These are phyloP conservation scores for Dryadomyces quercus-mongolicae DNA, from an alignment of 2,329 filamentous ascomycete species.

Conservation along the genomic window DNA sequence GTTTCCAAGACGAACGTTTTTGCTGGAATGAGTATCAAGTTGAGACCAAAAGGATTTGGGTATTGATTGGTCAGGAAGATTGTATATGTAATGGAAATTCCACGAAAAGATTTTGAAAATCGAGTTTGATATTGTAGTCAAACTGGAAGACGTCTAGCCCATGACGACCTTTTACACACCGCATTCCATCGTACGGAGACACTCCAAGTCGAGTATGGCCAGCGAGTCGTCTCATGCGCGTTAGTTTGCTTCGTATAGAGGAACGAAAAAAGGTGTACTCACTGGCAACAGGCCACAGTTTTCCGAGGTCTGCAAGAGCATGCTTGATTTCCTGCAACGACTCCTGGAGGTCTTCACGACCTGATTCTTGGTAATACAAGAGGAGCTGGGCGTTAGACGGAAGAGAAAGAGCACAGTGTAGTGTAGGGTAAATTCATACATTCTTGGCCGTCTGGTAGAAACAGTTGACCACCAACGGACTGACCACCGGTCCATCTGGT, in stretches of 20 bases:
- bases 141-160: no score
- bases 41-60: no score
- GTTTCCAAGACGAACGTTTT: no score
- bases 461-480: constrained; percentile 5
- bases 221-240: neutral
- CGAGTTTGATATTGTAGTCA: no score
- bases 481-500: neutral
- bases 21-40: no score
- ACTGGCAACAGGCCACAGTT: constrained; percentile 5
- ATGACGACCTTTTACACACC: no score
- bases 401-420: neutral
- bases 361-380: constrained; percentile 6
- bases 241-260: neutral
- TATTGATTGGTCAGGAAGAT: no score
- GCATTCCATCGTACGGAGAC: neutral
- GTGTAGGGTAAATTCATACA: neutral
- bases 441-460: constrained; percentile 8
- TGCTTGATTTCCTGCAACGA: neutral
- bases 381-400: neutral
- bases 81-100: no score
- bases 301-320: neutral
- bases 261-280: neutral
- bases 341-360: neutral
- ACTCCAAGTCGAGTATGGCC: neutral
- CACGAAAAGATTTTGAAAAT: no score